Evolutionary conservation across 768 basidiomycete species (phyloP).

Genomic region (Leccinum disarticulatum): DNA sequence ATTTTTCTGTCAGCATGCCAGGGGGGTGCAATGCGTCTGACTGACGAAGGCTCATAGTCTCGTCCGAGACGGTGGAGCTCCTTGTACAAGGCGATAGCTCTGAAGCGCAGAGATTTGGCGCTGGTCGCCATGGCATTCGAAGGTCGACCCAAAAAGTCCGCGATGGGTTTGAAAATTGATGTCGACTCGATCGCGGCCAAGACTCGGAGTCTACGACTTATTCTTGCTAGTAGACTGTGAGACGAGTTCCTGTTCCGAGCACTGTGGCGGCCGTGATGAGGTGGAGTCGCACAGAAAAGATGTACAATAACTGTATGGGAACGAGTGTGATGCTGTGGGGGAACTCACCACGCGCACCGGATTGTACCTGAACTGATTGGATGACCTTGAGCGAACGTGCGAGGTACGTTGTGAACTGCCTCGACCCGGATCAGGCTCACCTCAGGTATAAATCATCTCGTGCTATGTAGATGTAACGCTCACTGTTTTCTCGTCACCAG

Average conservation of each 20-base stretch:
- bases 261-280: neutral
- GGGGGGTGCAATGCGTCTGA: conserved; percentile 19
- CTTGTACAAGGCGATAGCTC: conserved; percentile 76
- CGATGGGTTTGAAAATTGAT: neutral
- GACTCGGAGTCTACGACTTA: no score
- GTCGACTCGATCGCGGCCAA: neutral
- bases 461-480: neutral
- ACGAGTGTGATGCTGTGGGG: neutral
- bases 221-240: neutral
- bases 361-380: conserved; percentile 11
- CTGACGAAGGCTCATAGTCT: conserved; percentile 81
- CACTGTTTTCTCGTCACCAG: neutral
- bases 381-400: conserved; percentile 27
- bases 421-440: neutral
- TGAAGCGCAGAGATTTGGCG: conserved; percentile 47
- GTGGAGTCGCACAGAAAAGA: neutral
- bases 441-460: conserved; percentile 11
- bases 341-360: neutral
- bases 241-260: neutral
- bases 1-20: conserved; percentile 7
- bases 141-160: neutral
- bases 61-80: conserved; percentile 77
- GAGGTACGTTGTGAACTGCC: conserved; percentile 17
- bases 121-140: conserved; percentile 43
- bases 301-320: neutral